Evolutionary conservation across 192 early-diverging fungal species (phyloP).

Genomic region (Mortierella alpina): DNA sequence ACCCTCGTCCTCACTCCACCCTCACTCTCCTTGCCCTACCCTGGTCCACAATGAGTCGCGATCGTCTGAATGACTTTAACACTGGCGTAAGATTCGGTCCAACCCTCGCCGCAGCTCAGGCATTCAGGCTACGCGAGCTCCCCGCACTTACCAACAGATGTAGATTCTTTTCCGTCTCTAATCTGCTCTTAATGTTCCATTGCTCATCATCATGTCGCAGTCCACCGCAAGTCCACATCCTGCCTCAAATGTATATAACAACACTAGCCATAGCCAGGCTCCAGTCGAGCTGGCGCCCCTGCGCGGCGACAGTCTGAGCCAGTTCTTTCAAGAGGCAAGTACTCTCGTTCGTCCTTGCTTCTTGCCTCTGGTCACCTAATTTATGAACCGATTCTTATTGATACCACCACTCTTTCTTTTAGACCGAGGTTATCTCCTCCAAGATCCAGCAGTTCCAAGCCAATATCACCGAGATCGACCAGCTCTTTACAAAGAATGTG

Average conservation of each 20-base stretch:
- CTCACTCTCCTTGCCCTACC: not conserved
- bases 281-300: conserved; percentile 44
- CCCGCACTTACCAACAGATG: too few species aligned
- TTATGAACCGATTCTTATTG: not conserved
- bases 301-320: conserved; percentile 27
- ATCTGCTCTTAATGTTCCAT: not conserved
- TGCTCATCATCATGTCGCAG: conserved; percentile 3
- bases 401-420: not conserved
- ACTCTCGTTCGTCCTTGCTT: not conserved
- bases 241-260: conserved; percentile 1
- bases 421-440: conserved; percentile 49
- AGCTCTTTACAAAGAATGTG: conserved; percentile 34
- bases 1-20: not conserved
- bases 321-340: conserved; percentile 50
- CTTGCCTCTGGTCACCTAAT: not conserved
- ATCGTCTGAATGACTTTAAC: conserved; percentile 51
- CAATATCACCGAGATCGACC: conserved; percentile 43
- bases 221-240: conserved; percentile 8
- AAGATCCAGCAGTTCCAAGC: conserved; percentile 51
- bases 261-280: conserved; percentile 4
- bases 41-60: conserved; percentile 31
- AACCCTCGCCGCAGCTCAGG: too few species aligned
- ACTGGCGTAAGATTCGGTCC: conserved; percentile 11
- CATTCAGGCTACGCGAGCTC: too few species aligned
- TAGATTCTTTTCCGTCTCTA: too few species aligned